Base-by-base conservation (phyloP, 805 yeast genomes). In the Yarrowia phangngaensis region DNA sequence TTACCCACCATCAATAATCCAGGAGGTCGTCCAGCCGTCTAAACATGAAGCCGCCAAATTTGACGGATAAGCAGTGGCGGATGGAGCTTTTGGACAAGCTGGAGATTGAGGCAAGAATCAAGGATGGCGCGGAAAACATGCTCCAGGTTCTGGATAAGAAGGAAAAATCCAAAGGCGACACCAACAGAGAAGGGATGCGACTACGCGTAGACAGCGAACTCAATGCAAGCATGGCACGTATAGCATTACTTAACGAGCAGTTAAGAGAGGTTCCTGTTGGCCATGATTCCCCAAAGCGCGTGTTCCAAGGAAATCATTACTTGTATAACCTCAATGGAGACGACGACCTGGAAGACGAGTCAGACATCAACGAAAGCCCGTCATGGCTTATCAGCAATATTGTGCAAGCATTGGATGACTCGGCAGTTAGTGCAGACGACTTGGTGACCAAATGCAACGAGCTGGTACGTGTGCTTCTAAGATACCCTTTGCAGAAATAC, bases 311-410 rank as follows among this genome's bases (percentile, higher is more conserved):
- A 24, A 15, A 23, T 14, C 15, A 24, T 16, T 11, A 22, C 8
- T 8, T 15, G 14, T 14, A 7, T 26, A 12, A 33, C 13, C 38
- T 35, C 22, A 15, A 35, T 7, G 30, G 29, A 16, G 32, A 20
- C 8, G 52, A 29, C 12, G 53, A 54, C 5, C 38, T 45, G 19
- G 46, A 51, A 5, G 33, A 17, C 16, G 28, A 22, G 6, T 6
- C 38, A 9, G 35, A 29, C 11, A 32, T 16, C 20, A 31, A 33
- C 12, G 60, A 53, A 28, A 71, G 76, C 52, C 76, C 79, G 8
- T 74, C 88, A 0, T 82, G 84, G 82, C 64, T 72, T 2, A 65
- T 83, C 16, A 77, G 82, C 16, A 87, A 80, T 52, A 65, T 82
- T 7, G 64, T 83, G 22, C 80, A 79, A 41, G 66, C 74, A 11